Base-by-base conservation (phyloP, 106 monocot genomes). In the Dendrobium catenatum region DNA sequence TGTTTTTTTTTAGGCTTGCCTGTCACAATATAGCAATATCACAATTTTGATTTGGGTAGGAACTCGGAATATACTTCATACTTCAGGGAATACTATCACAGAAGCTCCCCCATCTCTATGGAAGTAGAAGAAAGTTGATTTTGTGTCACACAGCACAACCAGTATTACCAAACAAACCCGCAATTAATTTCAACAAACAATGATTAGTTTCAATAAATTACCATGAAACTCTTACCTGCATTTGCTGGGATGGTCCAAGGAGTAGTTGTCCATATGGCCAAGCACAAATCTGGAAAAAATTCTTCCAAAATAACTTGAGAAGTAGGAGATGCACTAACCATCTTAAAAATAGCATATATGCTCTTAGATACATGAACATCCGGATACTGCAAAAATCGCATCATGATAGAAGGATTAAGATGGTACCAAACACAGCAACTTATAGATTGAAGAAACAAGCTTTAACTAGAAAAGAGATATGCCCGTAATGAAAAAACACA, bases 171-270 rank as follows among this genome's bases (percentile, higher is more conserved):
- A 22, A 4, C 20, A 61, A 61, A 61, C n/a, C 5, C 19, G 22
- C n/a, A 61, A 61, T 22, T 61, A 61, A 61, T 19, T 61, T 22
- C n/a, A 61, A 22, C 8, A 61, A 61, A 51, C 51, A 51, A 61
- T n/a, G 22, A 2, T 61, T 5, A 61, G 61, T 0, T 2, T 70
- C 70, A 70, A 70, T 2, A 70, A 70, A 70, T 33, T 66, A 70
- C 33, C 49, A 48, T 76, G 76, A 76, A 48, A 73, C 27, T 31
- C 81, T 86, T 80, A 95, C 98, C 98, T 79, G 95, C 95, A 95
- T 99, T 99, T 79, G 95, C 98, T 70, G 98, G 98, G 33, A 99
- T 99, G 47, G 98, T 99, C 98, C 98, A 99, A 43, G 98, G 95
- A 59, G 98, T 99, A 73, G 98, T 99, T 67, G 98, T 99, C 98